Conservation (phyloP, 345 rosid genomes). For the Linum tenue region DNA sequence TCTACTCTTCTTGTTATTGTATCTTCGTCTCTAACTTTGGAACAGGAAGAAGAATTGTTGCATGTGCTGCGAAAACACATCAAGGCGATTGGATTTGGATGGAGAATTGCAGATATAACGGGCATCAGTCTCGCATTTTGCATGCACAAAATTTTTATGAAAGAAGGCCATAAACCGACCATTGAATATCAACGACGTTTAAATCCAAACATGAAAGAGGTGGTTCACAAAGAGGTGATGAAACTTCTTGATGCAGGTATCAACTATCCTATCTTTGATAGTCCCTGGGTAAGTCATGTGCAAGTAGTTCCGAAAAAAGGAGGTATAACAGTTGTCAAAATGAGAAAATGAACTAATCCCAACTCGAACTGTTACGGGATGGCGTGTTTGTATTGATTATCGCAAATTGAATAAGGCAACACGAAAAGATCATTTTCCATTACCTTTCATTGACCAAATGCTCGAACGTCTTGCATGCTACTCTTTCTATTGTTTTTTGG, state of each 20-base stretch:
- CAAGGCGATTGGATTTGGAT: neutral
- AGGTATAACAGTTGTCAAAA: neutral
- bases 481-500: neutral
- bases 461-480: neutral
- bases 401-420: neutral
- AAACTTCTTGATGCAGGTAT: neutral
- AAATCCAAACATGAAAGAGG: neutral
- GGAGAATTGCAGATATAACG: neutral
- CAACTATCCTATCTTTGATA: conserved; percentile 2
- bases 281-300: neutral
- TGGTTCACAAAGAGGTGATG: neutral
- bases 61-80: neutral
- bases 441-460: conserved; percentile 3
- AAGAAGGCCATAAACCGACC: neutral
- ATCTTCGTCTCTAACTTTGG: neutral
- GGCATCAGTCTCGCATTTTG: neutral
- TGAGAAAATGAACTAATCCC: neutral
- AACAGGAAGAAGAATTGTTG: neutral
- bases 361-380: neutral
- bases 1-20: neutral
- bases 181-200: neutral
- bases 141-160: neutral
- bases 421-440: conserved; percentile 1
- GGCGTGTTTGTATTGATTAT: neutral
- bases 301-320: neutral